phyloP scores from a whole-genome alignment of 2,329 filamentous ascomycete genomes.

The Mycosphaerella arachidis region DNA sequence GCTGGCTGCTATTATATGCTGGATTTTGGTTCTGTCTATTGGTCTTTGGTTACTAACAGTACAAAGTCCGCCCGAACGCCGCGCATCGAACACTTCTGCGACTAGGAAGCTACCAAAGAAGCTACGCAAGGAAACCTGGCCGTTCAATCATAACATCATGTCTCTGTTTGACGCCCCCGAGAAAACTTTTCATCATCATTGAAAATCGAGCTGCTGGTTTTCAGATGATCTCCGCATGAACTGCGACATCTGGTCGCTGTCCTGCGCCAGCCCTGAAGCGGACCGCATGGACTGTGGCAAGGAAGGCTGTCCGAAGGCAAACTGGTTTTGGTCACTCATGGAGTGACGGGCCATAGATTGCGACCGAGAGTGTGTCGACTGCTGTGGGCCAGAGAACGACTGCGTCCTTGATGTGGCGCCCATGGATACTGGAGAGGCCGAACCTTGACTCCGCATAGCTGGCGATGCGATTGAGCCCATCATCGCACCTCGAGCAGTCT shows the following conservation, averaged over 20 bases:
- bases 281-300: neutral
- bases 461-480: constrained; percentile 16
- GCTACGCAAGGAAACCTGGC: neutral
- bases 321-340: neutral
- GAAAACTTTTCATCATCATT: neutral
- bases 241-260: neutral
- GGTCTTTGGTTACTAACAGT: neutral
- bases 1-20: neutral
- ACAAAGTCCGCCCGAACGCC: neutral
- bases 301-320: neutral
- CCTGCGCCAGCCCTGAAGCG: neutral
- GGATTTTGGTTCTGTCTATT: neutral
- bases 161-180: neutral
- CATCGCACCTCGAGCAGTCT: constrained; percentile 19
- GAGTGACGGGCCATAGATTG: constrained; percentile 7
- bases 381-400: constrained; percentile 14
- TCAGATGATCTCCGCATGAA: neutral
- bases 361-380: constrained; percentile 3
- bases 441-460: constrained; percentile 18
- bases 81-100: neutral
- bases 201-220: neutral
- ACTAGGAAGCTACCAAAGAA: neutral
- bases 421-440: constrained; percentile 11
- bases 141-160: neutral
- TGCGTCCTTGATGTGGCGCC: constrained; percentile 11